Evolutionary conservation across 1,139 yeast species (phyloP).

Genomic region (Blastobotrys apis): DNA sequence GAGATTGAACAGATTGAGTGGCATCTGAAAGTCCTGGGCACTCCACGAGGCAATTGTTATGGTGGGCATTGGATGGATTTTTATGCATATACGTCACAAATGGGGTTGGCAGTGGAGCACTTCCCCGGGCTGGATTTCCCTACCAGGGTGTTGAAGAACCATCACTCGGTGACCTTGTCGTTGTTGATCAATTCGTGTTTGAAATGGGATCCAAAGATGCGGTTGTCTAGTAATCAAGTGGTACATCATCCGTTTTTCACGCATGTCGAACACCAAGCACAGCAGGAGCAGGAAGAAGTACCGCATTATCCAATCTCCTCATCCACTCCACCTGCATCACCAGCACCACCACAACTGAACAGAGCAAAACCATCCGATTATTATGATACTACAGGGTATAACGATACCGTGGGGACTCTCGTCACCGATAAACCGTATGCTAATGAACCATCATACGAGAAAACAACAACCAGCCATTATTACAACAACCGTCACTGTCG

Average conservation of each 20-base stretch:
- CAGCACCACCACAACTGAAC: no score
- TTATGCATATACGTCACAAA: constrained; percentile 10
- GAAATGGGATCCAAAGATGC: constrained; percentile 53
- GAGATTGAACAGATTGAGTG: constrained; percentile 74
- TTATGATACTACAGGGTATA: no score
- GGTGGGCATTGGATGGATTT: constrained; percentile 31
- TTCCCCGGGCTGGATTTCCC: constrained; percentile 1
- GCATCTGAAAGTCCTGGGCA: constrained; percentile 63
- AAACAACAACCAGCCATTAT: no score
- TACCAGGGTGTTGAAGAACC: background rate
- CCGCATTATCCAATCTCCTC: no score
- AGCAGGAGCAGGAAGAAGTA: no score
- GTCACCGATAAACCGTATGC: no score
- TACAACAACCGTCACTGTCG: no score
- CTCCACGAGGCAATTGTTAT: constrained; percentile 24
- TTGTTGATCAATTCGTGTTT: constrained; percentile 25
- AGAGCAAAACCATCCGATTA: no score
- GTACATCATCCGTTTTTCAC: constrained; percentile 30
- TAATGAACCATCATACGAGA: no score
- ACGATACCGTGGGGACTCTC: no score
- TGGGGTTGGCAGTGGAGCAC: constrained; percentile 1
- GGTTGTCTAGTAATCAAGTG: constrained; percentile 66
- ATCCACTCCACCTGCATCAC: no score
- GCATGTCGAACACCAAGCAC: no score
- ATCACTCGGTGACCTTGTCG: constrained; percentile 15